Base-by-base conservation (phyloP, 768 basidiomycete species). In the Neoboletus brunneissimus region DNA sequence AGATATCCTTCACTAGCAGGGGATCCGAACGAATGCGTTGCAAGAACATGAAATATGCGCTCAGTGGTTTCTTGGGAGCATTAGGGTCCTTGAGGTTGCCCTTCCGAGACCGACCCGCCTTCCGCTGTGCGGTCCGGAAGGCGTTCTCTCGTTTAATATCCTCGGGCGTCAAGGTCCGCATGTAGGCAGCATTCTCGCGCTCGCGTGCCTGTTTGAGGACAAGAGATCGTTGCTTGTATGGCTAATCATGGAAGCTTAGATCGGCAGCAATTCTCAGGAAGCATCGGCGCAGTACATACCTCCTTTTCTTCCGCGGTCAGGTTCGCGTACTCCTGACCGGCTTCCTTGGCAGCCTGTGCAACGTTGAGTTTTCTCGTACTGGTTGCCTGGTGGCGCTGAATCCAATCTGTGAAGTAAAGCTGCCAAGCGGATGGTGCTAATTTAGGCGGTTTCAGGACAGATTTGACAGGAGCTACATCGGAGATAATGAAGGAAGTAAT, bases 1-100 rank as follows among this genome's bases (percentile, higher is more conserved):
- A 96, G 8, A 96, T 85, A 13, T 87, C 86, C 57, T 70, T 78
- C 11, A 91, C 89, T n/a, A 95, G 73, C 35, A 77, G 76, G 3
- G 85, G 82, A 65, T 90, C 85, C 51, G 89, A 87, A 57, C 94
- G 81, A 63, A 97, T 97, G 44, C 87, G 84, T 70, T 94, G 93
- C 61, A 96, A 72, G 77, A 94, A 97, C 86, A 95, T 90, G 62
- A 97, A 96, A 67, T 96, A 97, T 0, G 94, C 93, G 68, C 86
- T 88, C 43, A 96, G 82, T 7, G 94, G 94, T 68, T 96, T 96
- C 84, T 94, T 95, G 4, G 94, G 94, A 9, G 93, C 94, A 67
- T 97, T 96, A 34, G 94, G 94, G 70, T 97, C 94, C 76, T 95
- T 96, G 74, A 97, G 89, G 70, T 97, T 97, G 62, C 88, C 88